Base-by-base conservation (phyloP, 306 rosid genomes). In the Ormosia semicastrata region DNA sequence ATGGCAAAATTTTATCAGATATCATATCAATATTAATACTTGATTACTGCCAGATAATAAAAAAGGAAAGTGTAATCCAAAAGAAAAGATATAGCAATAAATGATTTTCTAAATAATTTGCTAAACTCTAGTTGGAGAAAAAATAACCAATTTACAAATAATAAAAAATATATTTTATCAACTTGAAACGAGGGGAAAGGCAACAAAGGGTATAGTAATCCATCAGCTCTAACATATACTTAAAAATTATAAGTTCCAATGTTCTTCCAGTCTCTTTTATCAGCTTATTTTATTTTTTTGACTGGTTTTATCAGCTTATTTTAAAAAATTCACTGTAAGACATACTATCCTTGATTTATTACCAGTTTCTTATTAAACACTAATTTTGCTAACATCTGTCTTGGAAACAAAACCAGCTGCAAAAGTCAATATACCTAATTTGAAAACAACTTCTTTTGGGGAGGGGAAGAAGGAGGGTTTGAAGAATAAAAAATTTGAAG, bases 141-240 rank as follows among this genome's bases (percentile, higher is more conserved):
- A 66, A 70, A 5, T 17, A 58, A 41, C 43, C 8, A 43, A 77
- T 72, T 79, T 39, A 50, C 39, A 41, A 41, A 58, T 37, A 71
- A 60, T 30, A 15, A 65, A 43, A 56, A 64, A 59, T 12, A 71
- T 10, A 56, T 37, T 58, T 56, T 64, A 37, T 43, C 30, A 76
- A 44, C 37, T 39, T 66, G 47, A 59, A 59, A 67, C 6, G 34
- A 71, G 32, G 44, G 62, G n/a, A 66, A 54, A n/a, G 53, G 30
- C 52, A 71, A 44, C 37, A 69, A 46, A 40, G 46, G 33, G 74
- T 56, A 70, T 9, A 52, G 24, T 66, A 37, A 81, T 75, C 72
- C 56, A 9, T 39, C 76, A 44, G 78, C 84, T 52, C 81, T 66
- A 71, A 54, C 54, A 73, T 17, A 43, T 30, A 76, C 83, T 68